phyloP scores from a whole-genome alignment of 2,329 filamentous ascomycete genomes.

The Myriosclerotinia curreyana region DNA sequence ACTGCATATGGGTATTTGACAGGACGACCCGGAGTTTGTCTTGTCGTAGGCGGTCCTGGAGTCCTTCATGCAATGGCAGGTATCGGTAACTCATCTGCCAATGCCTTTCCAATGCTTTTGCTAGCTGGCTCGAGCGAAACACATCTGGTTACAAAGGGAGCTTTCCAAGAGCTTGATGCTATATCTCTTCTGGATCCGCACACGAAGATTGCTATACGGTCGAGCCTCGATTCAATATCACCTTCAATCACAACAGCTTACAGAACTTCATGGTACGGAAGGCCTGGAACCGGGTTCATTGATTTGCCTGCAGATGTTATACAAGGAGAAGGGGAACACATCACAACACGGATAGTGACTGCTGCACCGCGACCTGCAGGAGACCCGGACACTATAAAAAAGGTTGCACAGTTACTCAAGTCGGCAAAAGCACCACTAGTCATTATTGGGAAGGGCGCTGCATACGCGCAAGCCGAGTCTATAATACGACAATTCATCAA shows the following conservation, averaged over 20 bases:
- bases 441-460: constrained; percentile 54
- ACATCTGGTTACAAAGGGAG: constrained; percentile 50
- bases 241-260: constrained; percentile 51
- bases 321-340: constrained; percentile 42
- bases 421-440: constrained; percentile 50
- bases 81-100: constrained; percentile 51
- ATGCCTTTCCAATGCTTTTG: constrained; percentile 53
- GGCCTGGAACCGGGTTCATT: constrained; percentile 52
- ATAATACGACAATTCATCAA: constrained; percentile 47
- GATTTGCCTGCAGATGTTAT: constrained; percentile 57
- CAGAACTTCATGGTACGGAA: constrained; percentile 51
- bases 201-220: constrained; percentile 50
- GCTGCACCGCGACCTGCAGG: constrained; percentile 45
- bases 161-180: constrained; percentile 57
- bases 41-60: constrained; percentile 58
- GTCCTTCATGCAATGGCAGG: constrained; percentile 57
- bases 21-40: constrained; percentile 53
- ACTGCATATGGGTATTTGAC: constrained; percentile 58
- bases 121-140: constrained; percentile 54
- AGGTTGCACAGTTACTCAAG: constrained; percentile 46
- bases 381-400: constrained; percentile 44
- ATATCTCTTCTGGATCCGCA: constrained; percentile 52
- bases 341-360: constrained; percentile 35
- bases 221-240: constrained; percentile 46
- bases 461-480: constrained; percentile 50